Evolutionary conservation across 345 rosid genomes (phyloP).

Genomic region (Rhodamnia rubescens): DNA sequence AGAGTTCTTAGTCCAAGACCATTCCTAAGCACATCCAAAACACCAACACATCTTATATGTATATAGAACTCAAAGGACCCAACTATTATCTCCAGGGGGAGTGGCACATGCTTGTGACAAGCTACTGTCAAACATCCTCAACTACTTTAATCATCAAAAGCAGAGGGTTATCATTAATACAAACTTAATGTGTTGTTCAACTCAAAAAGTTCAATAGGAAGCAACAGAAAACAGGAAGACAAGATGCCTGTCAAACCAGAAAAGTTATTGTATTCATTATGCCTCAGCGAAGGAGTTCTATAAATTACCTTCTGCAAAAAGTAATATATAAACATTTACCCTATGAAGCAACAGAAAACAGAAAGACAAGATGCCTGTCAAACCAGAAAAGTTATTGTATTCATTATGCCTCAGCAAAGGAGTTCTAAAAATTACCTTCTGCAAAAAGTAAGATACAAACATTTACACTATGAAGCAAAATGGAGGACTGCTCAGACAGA

Average conservation of each 20-base stretch:
- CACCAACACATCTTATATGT: neutral
- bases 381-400: neutral
- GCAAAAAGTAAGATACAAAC: neutral
- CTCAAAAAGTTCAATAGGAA: neutral
- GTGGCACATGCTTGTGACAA: neutral
- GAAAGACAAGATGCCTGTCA: neutral
- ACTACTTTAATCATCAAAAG: neutral
- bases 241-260: neutral
- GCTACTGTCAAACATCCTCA: neutral
- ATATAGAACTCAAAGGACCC: neutral
- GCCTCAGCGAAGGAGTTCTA: neutral
- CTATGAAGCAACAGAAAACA: neutral
- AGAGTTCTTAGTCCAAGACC: neutral
- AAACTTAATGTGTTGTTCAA: neutral
- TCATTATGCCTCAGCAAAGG: neutral
- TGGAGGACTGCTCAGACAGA: neutral
- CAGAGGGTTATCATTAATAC: neutral
- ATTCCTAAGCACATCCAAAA: neutral
- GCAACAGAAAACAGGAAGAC: neutral
- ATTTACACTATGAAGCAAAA: neutral
- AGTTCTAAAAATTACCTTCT: neutral
- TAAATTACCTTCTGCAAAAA: no score
- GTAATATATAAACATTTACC: no score
- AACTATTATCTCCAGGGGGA: neutral
- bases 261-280: neutral